Conservation (phyloP, 805 yeast species). For the Candida dendrica region DNA sequence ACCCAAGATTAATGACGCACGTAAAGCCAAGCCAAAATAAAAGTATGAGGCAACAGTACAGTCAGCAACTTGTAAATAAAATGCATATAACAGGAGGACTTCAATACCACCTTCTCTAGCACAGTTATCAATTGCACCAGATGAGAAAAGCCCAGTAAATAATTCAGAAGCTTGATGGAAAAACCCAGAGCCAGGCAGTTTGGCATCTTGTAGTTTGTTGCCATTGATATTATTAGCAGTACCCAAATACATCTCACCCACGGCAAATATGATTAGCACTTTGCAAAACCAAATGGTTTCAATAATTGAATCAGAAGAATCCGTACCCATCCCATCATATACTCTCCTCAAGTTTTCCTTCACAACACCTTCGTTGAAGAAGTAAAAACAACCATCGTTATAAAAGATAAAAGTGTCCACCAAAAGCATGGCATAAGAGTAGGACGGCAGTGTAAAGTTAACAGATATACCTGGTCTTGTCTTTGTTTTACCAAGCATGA, state of each 20-base stretch:
- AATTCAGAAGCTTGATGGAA: constrained; percentile 75
- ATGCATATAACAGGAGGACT: constrained; percentile 66
- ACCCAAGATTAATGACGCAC: constrained; percentile 67
- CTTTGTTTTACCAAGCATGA: constrained; percentile 60
- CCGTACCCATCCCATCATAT: constrained; percentile 37
- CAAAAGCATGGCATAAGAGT: constrained; percentile 65
- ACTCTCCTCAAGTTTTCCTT: constrained; percentile 58
- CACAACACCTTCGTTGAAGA: constrained; percentile 75
- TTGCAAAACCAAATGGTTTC: constrained; percentile 82
- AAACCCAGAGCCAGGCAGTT: constrained; percentile 72
- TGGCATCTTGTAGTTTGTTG: constrained; percentile 27
- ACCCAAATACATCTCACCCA: constrained; percentile 79
- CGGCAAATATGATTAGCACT: constrained; percentile 62
- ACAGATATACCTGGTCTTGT: constrained; percentile 63
- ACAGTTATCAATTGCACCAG: constrained; percentile 73
- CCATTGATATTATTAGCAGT: constrained; percentile 62
- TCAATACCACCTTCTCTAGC: constrained; percentile 79
- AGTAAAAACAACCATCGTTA: constrained; percentile 80
- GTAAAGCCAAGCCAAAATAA: constrained; percentile 68
- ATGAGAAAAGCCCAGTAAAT: constrained; percentile 68
- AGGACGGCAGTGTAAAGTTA: constrained; percentile 67
- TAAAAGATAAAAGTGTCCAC: constrained; percentile 73
- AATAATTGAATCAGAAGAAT: constrained; percentile 44
- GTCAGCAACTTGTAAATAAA: constrained; percentile 77
- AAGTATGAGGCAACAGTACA: constrained; percentile 77